phyloP scores from a whole-genome alignment of 2,329 filamentous ascomycete genomes.

The Microdochium bolleyi region DNA sequence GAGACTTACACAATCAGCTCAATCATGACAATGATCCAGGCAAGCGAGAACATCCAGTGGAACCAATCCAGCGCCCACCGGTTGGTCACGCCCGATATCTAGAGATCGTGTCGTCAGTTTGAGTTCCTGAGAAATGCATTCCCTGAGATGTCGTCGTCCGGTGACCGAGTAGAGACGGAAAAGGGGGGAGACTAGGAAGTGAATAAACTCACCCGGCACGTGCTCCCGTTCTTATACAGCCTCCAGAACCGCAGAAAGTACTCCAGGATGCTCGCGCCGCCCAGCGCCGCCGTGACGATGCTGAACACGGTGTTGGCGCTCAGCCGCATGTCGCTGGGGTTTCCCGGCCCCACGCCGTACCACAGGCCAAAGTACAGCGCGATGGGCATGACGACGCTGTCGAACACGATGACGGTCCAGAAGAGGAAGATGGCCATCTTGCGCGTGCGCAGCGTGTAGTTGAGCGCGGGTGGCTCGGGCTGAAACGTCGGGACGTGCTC shows the following conservation, averaged over 20 bases:
- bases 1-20: constrained; percentile 37
- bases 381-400: constrained; percentile 49
- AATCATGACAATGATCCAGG: constrained; percentile 48
- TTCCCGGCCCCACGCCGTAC: constrained; percentile 29
- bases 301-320: constrained; percentile 29
- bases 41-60: constrained; percentile 47
- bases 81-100: constrained; percentile 13
- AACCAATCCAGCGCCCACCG: constrained; percentile 41
- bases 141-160: too few relatives aligned
- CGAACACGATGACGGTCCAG: constrained; percentile 50
- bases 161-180: too few relatives aligned
- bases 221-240: constrained; percentile 41
- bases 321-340: constrained; percentile 21
- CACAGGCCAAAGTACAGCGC: constrained; percentile 52
- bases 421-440: constrained; percentile 50
- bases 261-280: constrained; percentile 41
- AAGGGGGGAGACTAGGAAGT: too few relatives aligned
- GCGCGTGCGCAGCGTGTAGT: constrained; percentile 16
- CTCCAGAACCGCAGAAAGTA: constrained; percentile 43
- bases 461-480: constrained; percentile 5
- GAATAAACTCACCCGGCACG: constrained; percentile 43
- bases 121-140: too few relatives aligned
- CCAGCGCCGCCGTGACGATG: constrained; percentile 41
- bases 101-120: not conserved
- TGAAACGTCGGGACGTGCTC: not conserved